phyloP scores from a whole-genome alignment of 495 filamentous ascomycete species.

The Penicillium cinerascens region DNA sequence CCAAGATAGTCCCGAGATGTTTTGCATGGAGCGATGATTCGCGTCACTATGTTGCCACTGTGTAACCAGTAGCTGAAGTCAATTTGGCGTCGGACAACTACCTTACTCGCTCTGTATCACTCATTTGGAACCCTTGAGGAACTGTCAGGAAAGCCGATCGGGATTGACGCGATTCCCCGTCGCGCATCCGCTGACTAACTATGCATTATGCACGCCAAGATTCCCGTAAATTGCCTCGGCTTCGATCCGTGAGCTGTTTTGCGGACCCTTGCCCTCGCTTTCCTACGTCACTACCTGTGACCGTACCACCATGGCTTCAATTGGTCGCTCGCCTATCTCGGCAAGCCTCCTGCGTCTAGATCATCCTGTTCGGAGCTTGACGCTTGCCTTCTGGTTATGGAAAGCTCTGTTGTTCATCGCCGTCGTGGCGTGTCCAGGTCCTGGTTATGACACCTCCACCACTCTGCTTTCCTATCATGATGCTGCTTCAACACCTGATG shows the following conservation, averaged over 20 bases:
- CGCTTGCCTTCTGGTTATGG: slow-evolving; percentile 53
- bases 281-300: not conserved
- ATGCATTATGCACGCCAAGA: slow-evolving; percentile 4
- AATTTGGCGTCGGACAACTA: not conserved
- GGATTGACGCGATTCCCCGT: not conserved
- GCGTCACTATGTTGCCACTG: not conserved
- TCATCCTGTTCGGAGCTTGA: slow-evolving; percentile 36
- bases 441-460: slow-evolving; percentile 88
- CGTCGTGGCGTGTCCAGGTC: slow-evolving; percentile 60
- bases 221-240: slow-evolving; percentile 1
- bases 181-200: slow-evolving; percentile 15
- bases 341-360: slow-evolving; percentile 29
- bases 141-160: not conserved
- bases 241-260: not conserved
- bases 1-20: not conserved
- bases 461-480: slow-evolving; percentile 48
- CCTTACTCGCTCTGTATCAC: no score
- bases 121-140: not conserved
- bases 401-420: slow-evolving; percentile 68
- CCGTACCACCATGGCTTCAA: slow-evolving; percentile 8
- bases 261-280: not conserved
- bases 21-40: not conserved
- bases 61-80: not conserved
- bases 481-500: slow-evolving; percentile 10
- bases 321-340: slow-evolving; percentile 6